A percentile compares a stretch with the other conserved stretches of the same genome.
These are phyloP conservation scores for Mycena epipterygia DNA, from an alignment of 768 basidiomycete genomes.

Conservation along the genomic window DNA sequence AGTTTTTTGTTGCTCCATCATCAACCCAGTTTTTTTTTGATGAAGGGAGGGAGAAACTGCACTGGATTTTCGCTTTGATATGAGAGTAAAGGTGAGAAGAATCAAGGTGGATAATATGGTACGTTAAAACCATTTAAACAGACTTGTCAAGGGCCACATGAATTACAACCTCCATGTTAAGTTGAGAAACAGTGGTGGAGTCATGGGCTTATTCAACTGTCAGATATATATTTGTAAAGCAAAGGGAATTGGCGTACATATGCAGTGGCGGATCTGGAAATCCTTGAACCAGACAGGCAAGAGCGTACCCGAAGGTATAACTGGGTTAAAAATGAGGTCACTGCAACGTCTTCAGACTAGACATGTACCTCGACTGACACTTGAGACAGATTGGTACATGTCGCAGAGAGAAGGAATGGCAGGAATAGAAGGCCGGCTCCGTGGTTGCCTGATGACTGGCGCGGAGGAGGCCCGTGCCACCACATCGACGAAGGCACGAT, in stretches of 20 bases:
- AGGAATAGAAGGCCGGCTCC: neutral
- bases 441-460: slow-evolving; percentile 1
- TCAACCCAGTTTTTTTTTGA: no score
- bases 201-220: neutral
- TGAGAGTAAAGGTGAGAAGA: no score
- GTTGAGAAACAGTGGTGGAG: slow-evolving; percentile 9
- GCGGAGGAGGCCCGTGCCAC: slow-evolving; percentile 10
- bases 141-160: neutral
- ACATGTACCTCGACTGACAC: neutral
- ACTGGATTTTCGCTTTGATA: no score
- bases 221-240: neutral
- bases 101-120: neutral
- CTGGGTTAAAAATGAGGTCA: neutral
- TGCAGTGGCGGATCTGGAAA: neutral
- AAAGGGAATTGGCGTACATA: neutral
- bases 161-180: slow-evolving; percentile 6
- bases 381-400: neutral
- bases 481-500: slow-evolving; percentile 30
- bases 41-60: no score
- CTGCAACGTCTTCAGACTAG: neutral
- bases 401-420: neutral
- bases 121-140: neutral
- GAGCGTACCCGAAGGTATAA: neutral
- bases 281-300: neutral
- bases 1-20: no score